Base-by-base conservation (phyloP, 2,329 filamentous ascomycete species). In the Trichoderma guizhouense region DNA sequence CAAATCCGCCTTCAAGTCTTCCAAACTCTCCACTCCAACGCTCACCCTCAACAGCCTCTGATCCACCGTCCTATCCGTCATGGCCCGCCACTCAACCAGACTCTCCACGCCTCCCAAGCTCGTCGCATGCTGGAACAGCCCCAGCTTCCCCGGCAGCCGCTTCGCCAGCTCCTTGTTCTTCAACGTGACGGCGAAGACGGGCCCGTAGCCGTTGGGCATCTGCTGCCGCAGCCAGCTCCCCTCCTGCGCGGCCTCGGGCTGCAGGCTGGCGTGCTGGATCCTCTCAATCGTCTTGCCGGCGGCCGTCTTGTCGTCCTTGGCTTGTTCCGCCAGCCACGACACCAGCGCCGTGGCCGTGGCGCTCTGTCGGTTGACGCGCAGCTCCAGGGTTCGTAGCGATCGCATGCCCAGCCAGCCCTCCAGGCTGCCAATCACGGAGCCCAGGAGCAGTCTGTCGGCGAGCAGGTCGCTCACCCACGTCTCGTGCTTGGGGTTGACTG, bases 31-130 rank as follows among this genome's bases (percentile, higher is more conserved):
- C 36, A 98, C 87, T 0, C 96, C 96, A 39, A 98, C 83, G 80
- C 95, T 98, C 34, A 99, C 83, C 66, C 96, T 85, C 81, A 98
- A 78, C 79, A 98, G 81, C 72, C 88, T 85, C 78, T 86, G 88
- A 78, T 97, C 93, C 51, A 97, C 90, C 1, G 80, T 85, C 3
- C 82, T 77, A 84, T 99, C 96, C 72, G 90, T 91, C 93, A 99
- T 96, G 62, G 92, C 89, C 72, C 96, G 87, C 96, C 96, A 99
- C 87, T 99, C 96, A 76, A 99, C 95, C 84, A 98, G 82, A 78
- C 93, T 96, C 87, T 98, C 96, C 11, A 98, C 94, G 5, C 96
- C 95, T 3, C 96, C 96, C 32, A 98, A 82, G 80, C 93, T 97
- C 3, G 96, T 99, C 7, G 96, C 96, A 82, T 99, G 96, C 77